Base-by-base conservation (phyloP, 176 grass and related monocot species). In the Carex parvula region DNA sequence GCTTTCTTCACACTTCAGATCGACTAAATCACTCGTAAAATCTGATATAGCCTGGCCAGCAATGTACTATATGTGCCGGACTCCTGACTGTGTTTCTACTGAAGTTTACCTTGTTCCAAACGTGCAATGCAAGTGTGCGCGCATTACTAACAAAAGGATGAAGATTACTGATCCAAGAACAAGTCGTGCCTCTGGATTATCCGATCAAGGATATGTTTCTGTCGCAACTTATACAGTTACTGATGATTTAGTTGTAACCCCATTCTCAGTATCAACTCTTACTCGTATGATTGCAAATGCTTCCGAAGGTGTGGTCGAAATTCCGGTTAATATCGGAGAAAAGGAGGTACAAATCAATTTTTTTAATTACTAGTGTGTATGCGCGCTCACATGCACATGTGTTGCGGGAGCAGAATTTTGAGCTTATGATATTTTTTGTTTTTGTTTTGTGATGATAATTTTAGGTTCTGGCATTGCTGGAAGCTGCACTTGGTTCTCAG, bases 201-300 rank as follows among this genome's bases (percentile, higher is more conserved):
- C 2, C 3, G 44, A 37, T 81, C 20, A 81, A n/a, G 58, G 79
- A 21, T 64, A 64, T 81, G 30, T 61, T 62, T 42, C 35, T 41
- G 79, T 64, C 15, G 50, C 46, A 12, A 60, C 6, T 2, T 75
- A 60, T 56, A 75, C 75, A 9, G 66, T 75, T 57, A 84, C 83
- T 71, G 63, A 84, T 84, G 83, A 84, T 74, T 61, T 84, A 24
- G 83, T 84, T 15, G 30, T 75, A 44, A 84, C 42, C 46, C 83
- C 63, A 73, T 18, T 50, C 41, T 84, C 81, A 14, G 35, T 75
- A 13, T 84, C 83, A 59, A 22, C 56, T 21, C 4, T 84, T 11
- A 59, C n/a, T 9, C 8, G 3, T 84, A 37, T 60, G n/a, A 58
- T 84, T 70, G 55, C 30, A 20, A 84, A 54, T 70, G 35, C 66